A percentile compares a stretch with the other conserved stretches of the same genome.
phyloP scores from a whole-genome alignment of 139 green algal species.

The Chloropicon primus region DNA sequence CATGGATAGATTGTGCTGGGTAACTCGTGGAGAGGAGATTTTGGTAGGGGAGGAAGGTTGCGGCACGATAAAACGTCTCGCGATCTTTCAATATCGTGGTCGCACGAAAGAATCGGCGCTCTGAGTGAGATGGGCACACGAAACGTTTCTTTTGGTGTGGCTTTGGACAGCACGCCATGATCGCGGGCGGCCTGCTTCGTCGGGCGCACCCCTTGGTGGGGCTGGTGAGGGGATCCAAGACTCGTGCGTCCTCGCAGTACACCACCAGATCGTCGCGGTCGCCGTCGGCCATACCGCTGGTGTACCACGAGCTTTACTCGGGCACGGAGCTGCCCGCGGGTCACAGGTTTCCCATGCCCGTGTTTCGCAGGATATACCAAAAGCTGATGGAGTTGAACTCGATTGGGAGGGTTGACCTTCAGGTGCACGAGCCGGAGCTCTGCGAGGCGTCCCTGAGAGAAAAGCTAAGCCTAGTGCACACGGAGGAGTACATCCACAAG shows the following conservation, averaged over 20 bases:
- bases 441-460: neutral
- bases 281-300: slow-evolving; percentile 22
- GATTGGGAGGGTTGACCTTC: neutral
- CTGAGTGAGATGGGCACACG: no score
- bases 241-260: neutral
- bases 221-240: no score
- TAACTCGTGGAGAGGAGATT: no score
- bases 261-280: neutral
- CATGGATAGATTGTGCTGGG: no score
- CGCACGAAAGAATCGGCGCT: no score
- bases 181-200: no score
- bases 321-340: slow-evolving; percentile 38
- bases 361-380: neutral
- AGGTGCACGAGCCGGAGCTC: neutral
- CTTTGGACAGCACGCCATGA: no score
- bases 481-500: slow-evolving; percentile 22
- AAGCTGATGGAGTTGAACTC: neutral
- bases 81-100: no score
- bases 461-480: neutral
- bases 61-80: no score
- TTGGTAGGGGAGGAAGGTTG: no score
- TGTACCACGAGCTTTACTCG: slow-evolving; percentile 47
- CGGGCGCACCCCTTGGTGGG: no score
- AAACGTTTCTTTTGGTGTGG: no score
- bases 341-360: slow-evolving; percentile 67